A percentile compares a stretch with the other conserved stretches of the same genome.
phyloP scores from a whole-genome alignment of 768 basidiomycete genomes.

The Tricholoma sp. region DNA sequence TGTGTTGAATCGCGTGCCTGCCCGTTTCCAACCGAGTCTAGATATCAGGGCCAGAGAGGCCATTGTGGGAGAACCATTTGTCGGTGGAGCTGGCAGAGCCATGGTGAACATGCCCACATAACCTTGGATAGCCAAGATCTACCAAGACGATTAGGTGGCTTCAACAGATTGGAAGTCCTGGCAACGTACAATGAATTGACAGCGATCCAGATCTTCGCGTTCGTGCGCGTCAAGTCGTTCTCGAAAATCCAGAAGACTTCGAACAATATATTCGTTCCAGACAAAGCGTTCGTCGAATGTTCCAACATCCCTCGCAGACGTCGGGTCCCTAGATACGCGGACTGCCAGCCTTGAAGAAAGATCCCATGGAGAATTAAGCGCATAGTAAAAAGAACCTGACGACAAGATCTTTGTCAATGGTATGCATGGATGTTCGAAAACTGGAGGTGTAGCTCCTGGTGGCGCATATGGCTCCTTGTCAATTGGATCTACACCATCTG shows the following conservation, averaged over 20 bases:
- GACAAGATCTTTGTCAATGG: conserved; percentile 89
- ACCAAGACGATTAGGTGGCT: conserved; percentile 7
- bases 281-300: conserved; percentile 84
- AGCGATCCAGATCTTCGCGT: conserved; percentile 69
- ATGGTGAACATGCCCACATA: conserved; percentile 83
- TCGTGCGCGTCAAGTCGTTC: conserved; percentile 67
- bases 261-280: conserved; percentile 92
- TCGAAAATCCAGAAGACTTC: conserved; percentile 84
- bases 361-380: conserved; percentile 81
- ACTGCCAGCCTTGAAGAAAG: conserved; percentile 77
- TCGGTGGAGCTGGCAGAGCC: conserved; percentile 70
- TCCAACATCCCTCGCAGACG: conserved; percentile 40
- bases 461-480: conserved; percentile 46
- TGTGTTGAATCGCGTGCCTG: conserved; percentile 96
- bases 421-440: conserved; percentile 86
- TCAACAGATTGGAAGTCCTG: conserved; percentile 2
- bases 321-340: conserved; percentile 52
- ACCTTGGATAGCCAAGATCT: conserved; percentile 93
- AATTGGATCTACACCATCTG: conserved; percentile 48
- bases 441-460: conserved; percentile 35
- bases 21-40: conserved; percentile 88
- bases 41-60: conserved; percentile 80
- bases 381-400: conserved; percentile 91
- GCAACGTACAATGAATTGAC: conserved; percentile 74
- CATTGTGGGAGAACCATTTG: conserved; percentile 63